Evolutionary conservation across 2,329 filamentous ascomycete genomes (phyloP), one percentile per base, ranked within the genome.

Genomic region (Penicillium frequentans): DNA sequence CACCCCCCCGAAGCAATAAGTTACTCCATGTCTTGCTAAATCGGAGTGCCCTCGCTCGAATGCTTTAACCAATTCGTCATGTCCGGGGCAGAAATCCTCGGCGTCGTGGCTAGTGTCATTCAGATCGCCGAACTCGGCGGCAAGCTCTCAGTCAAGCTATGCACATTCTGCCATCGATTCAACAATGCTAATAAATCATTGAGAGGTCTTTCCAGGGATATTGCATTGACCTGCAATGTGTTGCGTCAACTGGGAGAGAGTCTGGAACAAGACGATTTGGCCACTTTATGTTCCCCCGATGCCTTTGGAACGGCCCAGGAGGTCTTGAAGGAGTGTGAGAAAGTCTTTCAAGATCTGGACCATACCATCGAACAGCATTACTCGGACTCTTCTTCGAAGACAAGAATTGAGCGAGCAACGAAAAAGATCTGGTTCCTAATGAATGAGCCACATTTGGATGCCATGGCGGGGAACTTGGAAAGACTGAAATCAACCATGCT

Each of bases 131-230:
- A 56, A 35, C 37, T 49, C 7, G 35, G 33, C 14, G 49, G 44
- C 13, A 31, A 33, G 9, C 52, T 54, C 52, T 54, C 52, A 42
- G 52, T 54, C 23, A 54, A 54, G 33, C 33, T 54, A 23, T 54
- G 52, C 33, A 48, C 52, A 3, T 48, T 54, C 33, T 45, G 31
- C 6, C 44, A 43, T 35, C 35, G 35, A n/a, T 42, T 31, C 44
- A 54, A 54, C n/a, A 48, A 54, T 29, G 52, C 33, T 33, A 21
- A 48, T n/a, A 42, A 48, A 39, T 37, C 24, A 16, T n/a, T 27
- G 7, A 14, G 3, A 5, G 23, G 43, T 7, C 43, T 45, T 5
- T 26, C 43, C 7, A 45, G n/a, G 16, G 24, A 27, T n/a, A 26
- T 45, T 14, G 21, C 43, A n/a, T 13, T 45, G 11, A 29, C 24